Percentiles rank a stretch among this genome's conserved stretches.
Conservation (phyloP, 2,329 filamentous ascomycete genomes). For the Zymoseptoria crescenta region DNA sequence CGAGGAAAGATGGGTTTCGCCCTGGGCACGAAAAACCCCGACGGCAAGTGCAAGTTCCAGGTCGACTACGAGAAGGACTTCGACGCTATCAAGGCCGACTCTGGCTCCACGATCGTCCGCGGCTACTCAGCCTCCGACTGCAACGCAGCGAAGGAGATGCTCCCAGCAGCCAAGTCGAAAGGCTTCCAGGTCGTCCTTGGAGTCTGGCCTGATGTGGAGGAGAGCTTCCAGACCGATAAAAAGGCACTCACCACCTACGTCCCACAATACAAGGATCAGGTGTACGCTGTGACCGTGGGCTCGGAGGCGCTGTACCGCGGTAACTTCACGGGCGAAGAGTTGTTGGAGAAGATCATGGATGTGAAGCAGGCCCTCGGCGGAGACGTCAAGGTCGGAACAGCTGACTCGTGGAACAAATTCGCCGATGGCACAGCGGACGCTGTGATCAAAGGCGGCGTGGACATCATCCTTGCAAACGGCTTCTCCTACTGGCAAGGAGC, state of each 20-base stretch:
- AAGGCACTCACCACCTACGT: constrained; percentile 47
- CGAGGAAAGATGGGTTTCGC: constrained; percentile 56
- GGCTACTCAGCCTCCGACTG: constrained; percentile 62
- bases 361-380: constrained; percentile 49
- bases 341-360: constrained; percentile 54
- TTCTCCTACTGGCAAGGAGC: constrained; percentile 65
- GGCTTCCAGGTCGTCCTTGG: constrained; percentile 62
- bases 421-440: constrained; percentile 60
- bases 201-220: constrained; percentile 60
- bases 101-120: constrained; percentile 51
- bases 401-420: constrained; percentile 67
- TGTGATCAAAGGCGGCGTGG: constrained; percentile 52
- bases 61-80: constrained; percentile 60
- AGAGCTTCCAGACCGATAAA: constrained; percentile 55
- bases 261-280: constrained; percentile 46
- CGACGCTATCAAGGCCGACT: constrained; percentile 47
- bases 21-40: constrained; percentile 55
- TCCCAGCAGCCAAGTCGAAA: constrained; percentile 58
- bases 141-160: constrained; percentile 53
- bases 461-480: constrained; percentile 58
- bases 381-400: constrained; percentile 55
- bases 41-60: constrained; percentile 52
- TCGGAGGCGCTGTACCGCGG: constrained; percentile 64
- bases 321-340: constrained; percentile 54
- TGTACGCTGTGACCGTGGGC: constrained; percentile 63